These are phyloP conservation scores for Colletotrichum eremochloae DNA, from an alignment of 2,329 filamentous ascomycete genomes.

Conservation along the genomic window DNA sequence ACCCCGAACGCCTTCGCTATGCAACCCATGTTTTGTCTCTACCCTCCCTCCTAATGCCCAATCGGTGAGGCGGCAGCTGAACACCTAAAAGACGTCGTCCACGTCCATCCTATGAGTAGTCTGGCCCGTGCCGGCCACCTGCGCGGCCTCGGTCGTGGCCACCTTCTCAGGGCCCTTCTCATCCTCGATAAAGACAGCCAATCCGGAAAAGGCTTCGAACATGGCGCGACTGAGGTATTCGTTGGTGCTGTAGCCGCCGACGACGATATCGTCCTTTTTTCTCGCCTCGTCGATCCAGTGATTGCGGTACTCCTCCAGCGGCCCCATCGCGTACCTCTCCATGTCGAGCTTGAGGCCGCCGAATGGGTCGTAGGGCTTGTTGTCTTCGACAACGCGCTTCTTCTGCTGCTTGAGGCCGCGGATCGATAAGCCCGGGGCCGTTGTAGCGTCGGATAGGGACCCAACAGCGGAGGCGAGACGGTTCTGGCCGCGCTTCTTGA, in stretches of 20 bases:
- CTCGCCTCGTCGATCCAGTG: slow-evolving; percentile 78
- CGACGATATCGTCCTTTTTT: slow-evolving; percentile 74
- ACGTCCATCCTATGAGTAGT: slow-evolving; percentile 60
- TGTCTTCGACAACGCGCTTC: slow-evolving; percentile 63
- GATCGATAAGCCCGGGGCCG: slow-evolving; percentile 69
- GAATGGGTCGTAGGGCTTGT: slow-evolving; percentile 90
- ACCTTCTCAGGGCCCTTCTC: slow-evolving; percentile 67
- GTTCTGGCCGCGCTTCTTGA: slow-evolving; percentile 79
- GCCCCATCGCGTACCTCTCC: slow-evolving; percentile 74
- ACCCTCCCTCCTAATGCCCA: not conserved
- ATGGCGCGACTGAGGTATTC: slow-evolving; percentile 87
- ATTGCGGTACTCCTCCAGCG: slow-evolving; percentile 77
- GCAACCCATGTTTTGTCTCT: slow-evolving; percentile 25
- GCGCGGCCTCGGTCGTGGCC: slow-evolving; percentile 51
- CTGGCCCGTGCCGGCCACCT: slow-evolving; percentile 50
- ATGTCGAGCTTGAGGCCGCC: slow-evolving; percentile 78
- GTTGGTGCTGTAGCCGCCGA: slow-evolving; percentile 85
- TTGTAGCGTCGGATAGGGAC: slow-evolving; percentile 51
- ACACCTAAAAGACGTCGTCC: slow-evolving; percentile 53
- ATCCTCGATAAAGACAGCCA: slow-evolving; percentile 89
- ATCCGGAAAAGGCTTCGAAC: slow-evolving; percentile 89
- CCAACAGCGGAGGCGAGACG: slow-evolving; percentile 50
- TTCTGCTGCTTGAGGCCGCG: slow-evolving; percentile 81
- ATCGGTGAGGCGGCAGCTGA: slow-evolving; percentile 16
- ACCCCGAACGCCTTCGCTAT: slow-evolving; percentile 49